Conservation (phyloP, 176 grass and related monocot genomes). For the Cenchrus americanus region DNA sequence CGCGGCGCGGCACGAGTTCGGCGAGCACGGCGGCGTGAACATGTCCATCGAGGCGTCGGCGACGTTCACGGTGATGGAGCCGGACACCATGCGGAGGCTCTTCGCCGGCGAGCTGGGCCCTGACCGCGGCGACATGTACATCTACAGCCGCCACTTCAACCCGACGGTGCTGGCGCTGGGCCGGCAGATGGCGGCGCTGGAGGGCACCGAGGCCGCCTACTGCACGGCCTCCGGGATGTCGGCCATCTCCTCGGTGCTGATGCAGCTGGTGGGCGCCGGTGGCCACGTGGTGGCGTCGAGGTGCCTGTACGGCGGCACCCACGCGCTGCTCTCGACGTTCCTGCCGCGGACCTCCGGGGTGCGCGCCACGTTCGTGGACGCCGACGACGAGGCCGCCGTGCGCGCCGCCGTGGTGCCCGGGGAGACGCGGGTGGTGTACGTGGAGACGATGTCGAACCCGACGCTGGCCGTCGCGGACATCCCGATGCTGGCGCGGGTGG, state of each 20-base stretch:
- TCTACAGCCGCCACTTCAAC: conserved; percentile 96
- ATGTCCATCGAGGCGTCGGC: conserved; percentile 99
- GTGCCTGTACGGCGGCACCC: conserved; percentile 96
- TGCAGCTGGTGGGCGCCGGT: conserved; percentile 82
- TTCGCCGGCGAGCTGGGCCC: conserved; percentile 91
- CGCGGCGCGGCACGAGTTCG: conserved; percentile 85
- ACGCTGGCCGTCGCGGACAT: conserved; percentile 86
- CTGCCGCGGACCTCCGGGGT: conserved; percentile 67
- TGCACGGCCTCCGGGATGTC: conserved; percentile 98
- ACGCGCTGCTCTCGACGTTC: conserved; percentile 86
- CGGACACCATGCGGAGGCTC: conserved; percentile 84
- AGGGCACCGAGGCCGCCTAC: conserved; percentile 96
- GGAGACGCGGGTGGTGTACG: conserved; percentile 78
- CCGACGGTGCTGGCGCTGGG: conserved; percentile 93
- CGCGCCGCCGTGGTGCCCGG: conserved; percentile 59
- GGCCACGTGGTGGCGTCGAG: conserved; percentile 87
- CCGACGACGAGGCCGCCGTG: conserved; percentile 73
- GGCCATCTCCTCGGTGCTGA: conserved; percentile 76
- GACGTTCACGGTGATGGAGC: conserved; percentile 99
- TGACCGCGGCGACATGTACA: conserved; percentile 86
- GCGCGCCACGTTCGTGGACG: conserved; percentile 73
- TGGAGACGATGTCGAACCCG: conserved; percentile 91
- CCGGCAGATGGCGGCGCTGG: conserved; percentile 93
- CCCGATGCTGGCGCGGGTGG: conserved; percentile 72
- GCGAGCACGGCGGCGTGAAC: conserved; percentile 97